phyloP scores from a whole-genome alignment of 441 rosid species.

The Geranium incanum region DNA sequence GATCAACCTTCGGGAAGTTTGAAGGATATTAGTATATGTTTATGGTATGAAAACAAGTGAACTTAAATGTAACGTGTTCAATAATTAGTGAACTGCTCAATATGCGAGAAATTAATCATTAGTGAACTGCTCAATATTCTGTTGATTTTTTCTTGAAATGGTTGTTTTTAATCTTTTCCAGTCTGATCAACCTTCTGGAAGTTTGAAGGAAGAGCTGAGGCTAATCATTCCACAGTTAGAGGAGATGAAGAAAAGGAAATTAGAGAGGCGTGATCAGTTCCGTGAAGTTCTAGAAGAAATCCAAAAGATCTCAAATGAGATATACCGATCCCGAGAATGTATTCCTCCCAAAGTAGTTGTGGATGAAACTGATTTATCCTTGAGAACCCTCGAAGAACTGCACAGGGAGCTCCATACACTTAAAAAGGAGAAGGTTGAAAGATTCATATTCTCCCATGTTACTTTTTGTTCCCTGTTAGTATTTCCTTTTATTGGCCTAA shows the following conservation, averaged over 20 bases:
- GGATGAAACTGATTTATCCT: constrained; percentile 73
- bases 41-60: neutral
- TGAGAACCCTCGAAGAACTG: constrained; percentile 81
- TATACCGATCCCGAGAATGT: constrained; percentile 36
- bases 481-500: neutral
- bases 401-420: constrained; percentile 60
- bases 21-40: constrained; percentile 31
- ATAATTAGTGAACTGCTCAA: constrained; percentile 8
- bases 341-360: constrained; percentile 25
- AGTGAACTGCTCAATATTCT: too few species aligned
- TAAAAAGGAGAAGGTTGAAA: constrained; percentile 66
- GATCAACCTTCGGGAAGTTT: constrained; percentile 68
- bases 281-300: constrained; percentile 52
- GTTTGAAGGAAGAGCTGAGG: constrained; percentile 74
- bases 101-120: too few species aligned
- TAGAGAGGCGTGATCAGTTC: constrained; percentile 72
- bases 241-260: constrained; percentile 72
- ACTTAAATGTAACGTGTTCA: constrained; percentile 4
- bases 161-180: constrained; percentile 19
- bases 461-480: neutral
- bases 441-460: neutral
- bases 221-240: constrained; percentile 70
- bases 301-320: constrained; percentile 53
- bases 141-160: constrained; percentile 10
- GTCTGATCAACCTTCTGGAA: constrained; percentile 64